Percentiles rank a stretch among this genome's conserved stretches.
Evolutionary conservation across 225 moss, liverwort and hornwort species (phyloP).

Genomic region (Sphagnum contortum): DNA sequence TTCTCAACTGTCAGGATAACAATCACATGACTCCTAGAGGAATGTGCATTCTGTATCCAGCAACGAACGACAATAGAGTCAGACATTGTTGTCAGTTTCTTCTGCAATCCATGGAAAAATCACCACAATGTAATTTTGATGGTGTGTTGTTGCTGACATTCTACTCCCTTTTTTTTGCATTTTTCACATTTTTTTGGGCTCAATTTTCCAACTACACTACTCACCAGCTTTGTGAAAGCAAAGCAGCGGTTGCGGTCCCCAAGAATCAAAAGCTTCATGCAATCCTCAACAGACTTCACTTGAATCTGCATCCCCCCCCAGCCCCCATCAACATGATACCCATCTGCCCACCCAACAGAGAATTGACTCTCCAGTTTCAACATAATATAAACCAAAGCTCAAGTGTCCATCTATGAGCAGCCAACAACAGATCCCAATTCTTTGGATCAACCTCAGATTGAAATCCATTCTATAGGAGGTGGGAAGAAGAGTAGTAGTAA

Average conservation of each 20-base stretch:
- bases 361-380: too few species aligned
- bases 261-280: conserved; percentile 65
- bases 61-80: neutral
- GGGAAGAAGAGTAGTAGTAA: too few species aligned
- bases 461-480: neutral
- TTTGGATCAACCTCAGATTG: neutral
- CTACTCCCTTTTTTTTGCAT: too few species aligned
- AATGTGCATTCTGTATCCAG: conserved; percentile 70
- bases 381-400: too few species aligned
- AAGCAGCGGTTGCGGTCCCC: conserved; percentile 74
- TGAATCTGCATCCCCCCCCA: conserved; percentile 28
- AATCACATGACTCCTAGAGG: conserved; percentile 87
- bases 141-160: too few species aligned
- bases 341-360: too few species aligned
- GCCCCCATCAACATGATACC: neutral
- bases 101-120: too few species aligned
- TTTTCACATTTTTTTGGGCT: too few species aligned
- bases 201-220: too few species aligned
- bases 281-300: conserved; percentile 60
- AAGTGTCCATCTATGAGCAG: neutral
- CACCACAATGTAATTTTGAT: too few species aligned
- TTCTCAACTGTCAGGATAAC: conserved; percentile 79
- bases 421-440: neutral
- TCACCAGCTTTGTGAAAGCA: conserved; percentile 81
- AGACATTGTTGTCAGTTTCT: neutral